Evolutionary conservation across 129 eudicot genomes (phyloP).

Genomic region (Lactuca sativa): DNA sequence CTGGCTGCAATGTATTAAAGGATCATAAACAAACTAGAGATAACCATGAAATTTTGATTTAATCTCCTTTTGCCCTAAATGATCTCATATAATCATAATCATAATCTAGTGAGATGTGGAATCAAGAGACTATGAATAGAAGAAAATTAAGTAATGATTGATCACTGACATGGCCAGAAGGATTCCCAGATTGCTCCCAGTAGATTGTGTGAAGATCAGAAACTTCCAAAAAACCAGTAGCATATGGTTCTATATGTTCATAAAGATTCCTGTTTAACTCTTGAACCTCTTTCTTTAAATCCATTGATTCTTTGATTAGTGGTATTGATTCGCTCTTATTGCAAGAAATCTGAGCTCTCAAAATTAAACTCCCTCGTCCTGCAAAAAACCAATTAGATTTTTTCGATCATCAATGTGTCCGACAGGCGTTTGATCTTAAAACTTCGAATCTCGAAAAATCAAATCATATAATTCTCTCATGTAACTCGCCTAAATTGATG

Average conservation of each 20-base stretch:
- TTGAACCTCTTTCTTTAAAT: constrained; percentile 34
- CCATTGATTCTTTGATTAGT: constrained; percentile 41
- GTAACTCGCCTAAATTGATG: not conserved
- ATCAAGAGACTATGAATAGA: not conserved
- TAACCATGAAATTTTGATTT: not conserved
- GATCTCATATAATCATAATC: not conserved
- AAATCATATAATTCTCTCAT: not conserved
- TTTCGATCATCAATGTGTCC: constrained; percentile 11
- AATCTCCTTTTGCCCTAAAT: not conserved
- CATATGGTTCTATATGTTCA: constrained; percentile 74
- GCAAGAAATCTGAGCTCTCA: constrained; percentile 34
- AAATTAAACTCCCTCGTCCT: constrained; percentile 50
- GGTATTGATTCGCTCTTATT: constrained; percentile 37
- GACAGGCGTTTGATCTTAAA: not conserved
- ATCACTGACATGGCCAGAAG: constrained; percentile 89
- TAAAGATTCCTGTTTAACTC: constrained; percentile 57
- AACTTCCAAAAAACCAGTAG: constrained; percentile 87
- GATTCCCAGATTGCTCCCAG: constrained; percentile 98
- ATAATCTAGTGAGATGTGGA: not conserved
- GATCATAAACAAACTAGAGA: constrained; percentile 12
- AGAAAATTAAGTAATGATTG: constrained; percentile 12
- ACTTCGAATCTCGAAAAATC: constrained; percentile 11
- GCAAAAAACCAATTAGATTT: constrained; percentile 27
- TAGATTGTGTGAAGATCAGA: constrained; percentile 83
- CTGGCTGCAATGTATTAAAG: constrained; percentile 64